A percentile compares a stretch with the other conserved stretches of the same genome.
Conservation (phyloP, 805 yeast species). For the Lipomyces oligophaga region DNA sequence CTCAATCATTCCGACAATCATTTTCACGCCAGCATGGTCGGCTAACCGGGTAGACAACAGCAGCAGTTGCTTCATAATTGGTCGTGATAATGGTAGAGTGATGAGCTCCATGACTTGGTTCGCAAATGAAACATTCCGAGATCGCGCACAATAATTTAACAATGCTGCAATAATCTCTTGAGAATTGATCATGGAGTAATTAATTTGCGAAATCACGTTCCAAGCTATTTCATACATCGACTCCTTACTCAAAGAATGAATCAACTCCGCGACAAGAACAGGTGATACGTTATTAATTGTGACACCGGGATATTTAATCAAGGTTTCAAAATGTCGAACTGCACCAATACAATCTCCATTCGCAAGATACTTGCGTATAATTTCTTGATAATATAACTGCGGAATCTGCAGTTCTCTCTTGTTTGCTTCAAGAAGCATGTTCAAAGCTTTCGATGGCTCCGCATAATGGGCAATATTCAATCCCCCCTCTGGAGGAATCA, state of each 20-base stretch:
- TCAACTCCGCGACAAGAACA: slow-evolving; percentile 7
- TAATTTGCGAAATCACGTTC: slow-evolving; percentile 6
- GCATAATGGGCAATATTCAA: too few relatives aligned
- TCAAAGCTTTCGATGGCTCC: too few relatives aligned
- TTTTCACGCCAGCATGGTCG: slow-evolving; percentile 1
- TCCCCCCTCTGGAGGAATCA: too few relatives aligned
- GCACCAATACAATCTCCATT: slow-evolving; percentile 10
- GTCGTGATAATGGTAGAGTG: slow-evolving; percentile 8
- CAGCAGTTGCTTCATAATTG: slow-evolving; percentile 11
- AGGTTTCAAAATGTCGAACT: slow-evolving; percentile 1
- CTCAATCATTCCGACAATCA: neutral
- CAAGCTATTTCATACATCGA: slow-evolving; percentile 5
- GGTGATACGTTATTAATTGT: slow-evolving; percentile 12
- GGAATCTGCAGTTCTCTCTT: too few relatives aligned
- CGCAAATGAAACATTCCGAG: slow-evolving; percentile 11
- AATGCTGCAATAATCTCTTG: slow-evolving; percentile 11
- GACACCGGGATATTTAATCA: slow-evolving; percentile 5
- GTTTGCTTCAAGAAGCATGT: too few relatives aligned
- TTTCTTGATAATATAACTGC: slow-evolving; percentile 2
- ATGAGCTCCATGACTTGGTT: slow-evolving; percentile 5
- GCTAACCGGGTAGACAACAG: slow-evolving; percentile 1
- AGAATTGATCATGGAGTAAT: slow-evolving; percentile 3
- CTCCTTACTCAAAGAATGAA: slow-evolving; percentile 6
- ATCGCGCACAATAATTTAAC: slow-evolving; percentile 18
- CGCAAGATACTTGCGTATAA: slow-evolving; percentile 5